Evolutionary conservation across 139 green algal genomes (phyloP), one percentile per base, ranked within the genome.

Genomic region (Coelastrella sp.): DNA sequence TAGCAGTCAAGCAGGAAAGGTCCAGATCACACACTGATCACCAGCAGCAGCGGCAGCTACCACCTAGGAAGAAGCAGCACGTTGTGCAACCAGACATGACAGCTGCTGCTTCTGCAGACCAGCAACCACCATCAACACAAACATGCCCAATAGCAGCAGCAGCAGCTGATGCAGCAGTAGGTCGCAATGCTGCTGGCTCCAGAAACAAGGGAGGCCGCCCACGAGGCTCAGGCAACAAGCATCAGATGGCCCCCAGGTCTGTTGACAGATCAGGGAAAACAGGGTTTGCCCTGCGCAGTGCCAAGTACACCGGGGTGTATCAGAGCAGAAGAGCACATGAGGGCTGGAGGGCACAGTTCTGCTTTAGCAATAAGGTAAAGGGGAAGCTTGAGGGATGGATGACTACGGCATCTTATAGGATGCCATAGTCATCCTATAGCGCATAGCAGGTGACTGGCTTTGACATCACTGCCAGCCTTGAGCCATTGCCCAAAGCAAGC

Each of bases 281-380:
- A 1, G 57, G 38, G 9, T 83, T 83, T 74, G 76, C 57, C 17
- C 25, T 53, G 38, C 53, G 76, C 35, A 62, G 38, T 40, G 57
- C 57, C 1, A 38, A 30, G 11, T 83, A 74, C 76, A 83, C 76
- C 8, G 76, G 76, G 4, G 76, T 83, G 34, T 83, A 83, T 27
- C 53, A 83, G 57, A 73, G 57, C 53, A 73, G 68, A 57, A 62
- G 76, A 2, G n/a, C 40, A 2, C 21, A 59, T 38, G 76, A 74
- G 8, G 57, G 76, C 57, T 83, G 76, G 76, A 62, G 76, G 41
- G 41, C 76, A 6, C 76, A 83, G 76, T 83, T 83, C 76, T 57
- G 76, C 76, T 83, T 73, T 27, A 59, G 57, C 37, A 73, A 73
- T 40, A 83, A 83, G 76, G 76, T 83, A n/a, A n/a, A n/a, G n/a